Percentiles rank a stretch among this genome's conserved stretches.
These are phyloP conservation scores for Musa itinerans DNA, from an alignment of 176 grass and related monocot species.

Conservation along the genomic window DNA sequence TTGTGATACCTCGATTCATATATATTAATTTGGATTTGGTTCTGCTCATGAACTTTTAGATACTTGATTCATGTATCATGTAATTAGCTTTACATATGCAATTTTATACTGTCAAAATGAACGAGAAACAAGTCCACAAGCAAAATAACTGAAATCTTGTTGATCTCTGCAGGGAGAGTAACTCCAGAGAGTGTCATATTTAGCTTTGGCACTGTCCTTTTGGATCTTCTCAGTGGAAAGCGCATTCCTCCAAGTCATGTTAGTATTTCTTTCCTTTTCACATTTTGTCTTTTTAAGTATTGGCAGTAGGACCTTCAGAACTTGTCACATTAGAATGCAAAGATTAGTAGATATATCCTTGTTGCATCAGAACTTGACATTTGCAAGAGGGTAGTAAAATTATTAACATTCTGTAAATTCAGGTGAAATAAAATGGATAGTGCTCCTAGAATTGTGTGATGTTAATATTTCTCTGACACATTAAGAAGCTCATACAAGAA, in stretches of 20 bases:
- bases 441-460: too few relatives aligned
- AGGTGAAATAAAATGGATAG: too few relatives aligned
- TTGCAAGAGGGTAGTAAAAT: too few relatives aligned
- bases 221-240: conserved; percentile 96
- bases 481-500: too few relatives aligned
- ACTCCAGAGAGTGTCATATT: conserved; percentile 95
- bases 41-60: background rate
- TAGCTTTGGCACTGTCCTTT: conserved; percentile 90
- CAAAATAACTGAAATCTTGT: conserved; percentile 17
- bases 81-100: background rate
- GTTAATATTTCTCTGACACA: too few relatives aligned
- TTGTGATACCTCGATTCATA: too few relatives aligned
- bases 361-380: too few relatives aligned
- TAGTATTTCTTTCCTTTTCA: conserved; percentile 11
- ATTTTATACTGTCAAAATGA: background rate
- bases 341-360: too few relatives aligned
- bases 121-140: background rate
- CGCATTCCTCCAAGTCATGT: conserved; percentile 95
- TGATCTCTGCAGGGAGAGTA: conserved; percentile 58
- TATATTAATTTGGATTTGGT: too few relatives aligned
- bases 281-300: background rate
- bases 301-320: too few relatives aligned
- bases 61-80: background rate
- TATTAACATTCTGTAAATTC: too few relatives aligned
- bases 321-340: too few relatives aligned